Evolutionary conservation across 768 basidiomycete genomes (phyloP), one percentile per base, ranked within the genome.

Genomic region (Tylopilus plumbeoviolaceoides): DNA sequence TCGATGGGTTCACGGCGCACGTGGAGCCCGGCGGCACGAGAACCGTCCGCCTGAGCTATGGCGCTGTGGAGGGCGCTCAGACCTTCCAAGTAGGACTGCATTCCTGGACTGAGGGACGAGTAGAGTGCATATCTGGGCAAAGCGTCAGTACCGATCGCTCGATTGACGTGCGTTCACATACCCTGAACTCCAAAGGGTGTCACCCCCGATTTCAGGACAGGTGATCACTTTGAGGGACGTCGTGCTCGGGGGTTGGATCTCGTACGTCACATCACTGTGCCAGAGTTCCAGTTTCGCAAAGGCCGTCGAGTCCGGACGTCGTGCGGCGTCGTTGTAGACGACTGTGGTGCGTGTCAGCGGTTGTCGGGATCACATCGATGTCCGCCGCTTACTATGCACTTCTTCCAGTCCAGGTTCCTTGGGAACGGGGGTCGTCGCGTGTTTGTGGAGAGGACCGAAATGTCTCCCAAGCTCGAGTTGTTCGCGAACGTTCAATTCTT

Each of bases 181-280:
- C 84, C 87, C 88, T 9, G 87, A 89, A 65, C 80, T 84, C 85
- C 86, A 91, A 8, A 89, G 75, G 1, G 88, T 91, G 61, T 92
- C 89, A 20, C 89, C 89, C 18, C 89, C 89, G 35, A 76, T 72
- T 54, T 83, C 82, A 0, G 87, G 89, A 4, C 78, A 76, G 17
- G 84, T 82, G 64, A 89, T 75, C 44, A 91, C 67, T 62, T 88
- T 85, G 33, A 94, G 75, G 9, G 88, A 89, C 12, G 90, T 91
- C 30, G 82, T 75, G 59, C 85, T 78, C 1, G 90, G 90, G n/a
- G 87, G 88, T 61, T 89, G 88, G 14, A 86, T 62, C 68, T 94
- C 90, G 70, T 91, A 93, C 5, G 86, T 54, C 53, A 87, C 88
- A 67, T 93, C 91, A 3, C 84, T 82, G 70, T 91, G 89, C 84